A percentile compares a stretch with the other conserved stretches of the same genome.
These are phyloP conservation scores for Lecanosticta acicola DNA, from an alignment of 2,329 filamentous ascomycete species.

Conservation along the genomic window DNA sequence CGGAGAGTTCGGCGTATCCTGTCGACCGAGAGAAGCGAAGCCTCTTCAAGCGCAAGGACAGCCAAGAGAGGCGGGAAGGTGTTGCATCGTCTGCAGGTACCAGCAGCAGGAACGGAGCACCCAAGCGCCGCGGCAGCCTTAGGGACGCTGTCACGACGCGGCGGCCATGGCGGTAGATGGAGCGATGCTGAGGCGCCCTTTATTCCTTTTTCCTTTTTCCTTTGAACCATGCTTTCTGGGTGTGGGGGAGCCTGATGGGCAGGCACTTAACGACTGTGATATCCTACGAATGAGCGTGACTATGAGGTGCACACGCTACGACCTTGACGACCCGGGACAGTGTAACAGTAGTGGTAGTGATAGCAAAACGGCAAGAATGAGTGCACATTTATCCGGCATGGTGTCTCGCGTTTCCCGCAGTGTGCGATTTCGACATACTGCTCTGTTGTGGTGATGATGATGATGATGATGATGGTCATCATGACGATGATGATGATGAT, in stretches of 20 bases:
- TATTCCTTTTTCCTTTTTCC: not conserved
- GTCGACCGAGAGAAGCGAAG: slow-evolving; percentile 12
- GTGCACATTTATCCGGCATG: too few species aligned
- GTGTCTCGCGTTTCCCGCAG: too few species aligned
- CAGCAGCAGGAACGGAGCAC: slow-evolving; percentile 2
- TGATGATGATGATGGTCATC: too few species aligned
- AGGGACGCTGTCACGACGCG: slow-evolving; percentile 18
- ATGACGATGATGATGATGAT: too few species aligned
- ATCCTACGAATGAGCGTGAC: not conserved
- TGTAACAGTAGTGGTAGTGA: not conserved
- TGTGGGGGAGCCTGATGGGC: not conserved
- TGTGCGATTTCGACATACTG: too few species aligned
- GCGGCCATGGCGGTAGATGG: slow-evolving; percentile 19
- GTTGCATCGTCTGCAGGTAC: not conserved
- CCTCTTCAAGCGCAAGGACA: slow-evolving; percentile 18
- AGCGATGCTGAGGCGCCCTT: not conserved
- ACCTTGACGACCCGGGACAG: not conserved
- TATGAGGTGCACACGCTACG: not conserved
- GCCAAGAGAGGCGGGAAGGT: slow-evolving; percentile 8
- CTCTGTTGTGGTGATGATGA: too few species aligned
- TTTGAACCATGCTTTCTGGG: too few species aligned
- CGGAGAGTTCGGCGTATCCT: too few species aligned
- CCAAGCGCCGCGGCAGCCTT: slow-evolving; percentile 21
- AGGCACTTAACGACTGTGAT: not conserved
- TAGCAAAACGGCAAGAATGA: too few species aligned